A percentile compares a stretch with the other conserved stretches of the same genome.
These are phyloP conservation scores for Botrytis squamosa DNA, from an alignment of 2,329 filamentous ascomycete genomes.

Conservation along the genomic window DNA sequence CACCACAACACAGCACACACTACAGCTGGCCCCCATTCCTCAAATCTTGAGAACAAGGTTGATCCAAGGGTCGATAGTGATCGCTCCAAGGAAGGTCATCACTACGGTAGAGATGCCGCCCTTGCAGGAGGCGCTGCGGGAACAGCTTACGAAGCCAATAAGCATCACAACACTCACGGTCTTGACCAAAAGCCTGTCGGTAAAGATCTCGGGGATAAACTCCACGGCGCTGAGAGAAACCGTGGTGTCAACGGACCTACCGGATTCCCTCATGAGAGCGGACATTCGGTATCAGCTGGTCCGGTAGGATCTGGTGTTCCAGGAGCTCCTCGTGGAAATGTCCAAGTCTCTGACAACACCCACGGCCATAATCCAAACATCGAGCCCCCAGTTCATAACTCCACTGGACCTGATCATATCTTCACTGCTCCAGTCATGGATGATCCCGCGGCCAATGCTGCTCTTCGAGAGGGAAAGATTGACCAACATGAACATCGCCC, in stretches of 20 bases:
- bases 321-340: constrained; percentile 16
- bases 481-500: constrained; percentile 8
- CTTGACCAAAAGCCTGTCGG: constrained; percentile 12
- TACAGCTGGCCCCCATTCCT: constrained; percentile 40
- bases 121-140: constrained; percentile 23
- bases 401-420: constrained; percentile 15
- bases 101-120: constrained; percentile 27
- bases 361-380: background rate
- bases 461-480: constrained; percentile 1
- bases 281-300: background rate
- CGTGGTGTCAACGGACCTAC: constrained; percentile 22
- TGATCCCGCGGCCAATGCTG: background rate
- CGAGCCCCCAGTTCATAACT: background rate
- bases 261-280: constrained; percentile 17
- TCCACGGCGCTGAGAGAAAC: constrained; percentile 28
- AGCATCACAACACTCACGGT: constrained; percentile 27
- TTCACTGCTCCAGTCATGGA: constrained; percentile 18
- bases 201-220: constrained; percentile 23
- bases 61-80: constrained; percentile 42
- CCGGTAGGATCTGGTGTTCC: constrained; percentile 12
- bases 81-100: constrained; percentile 24
- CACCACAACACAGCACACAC: constrained; percentile 22
- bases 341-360: constrained; percentile 6
- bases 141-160: constrained; percentile 25
- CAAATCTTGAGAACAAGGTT: constrained; percentile 42